phyloP scores from a whole-genome alignment of 2,329 filamentous ascomycete genomes.

The Fusarium sterilihyphosum region DNA sequence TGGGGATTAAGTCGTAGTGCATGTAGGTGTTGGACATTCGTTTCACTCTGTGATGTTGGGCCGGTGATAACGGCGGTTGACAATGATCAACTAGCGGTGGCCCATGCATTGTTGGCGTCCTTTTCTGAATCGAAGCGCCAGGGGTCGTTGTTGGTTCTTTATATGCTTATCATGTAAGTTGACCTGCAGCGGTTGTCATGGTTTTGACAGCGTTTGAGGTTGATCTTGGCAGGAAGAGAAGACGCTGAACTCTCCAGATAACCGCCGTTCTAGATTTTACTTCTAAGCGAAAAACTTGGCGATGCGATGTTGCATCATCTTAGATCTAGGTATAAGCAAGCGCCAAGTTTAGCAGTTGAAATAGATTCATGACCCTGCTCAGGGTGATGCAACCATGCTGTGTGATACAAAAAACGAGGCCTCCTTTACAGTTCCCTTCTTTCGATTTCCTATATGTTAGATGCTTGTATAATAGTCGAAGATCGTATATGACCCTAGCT shows the following conservation, averaged over 20 bases:
- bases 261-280: not conserved
- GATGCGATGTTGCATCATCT: not conserved
- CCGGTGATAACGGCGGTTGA: slow-evolving; percentile 10
- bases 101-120: slow-evolving; percentile 17
- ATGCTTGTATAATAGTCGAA: not conserved
- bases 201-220: slow-evolving; percentile 2
- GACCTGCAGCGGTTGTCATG: slow-evolving; percentile 8
- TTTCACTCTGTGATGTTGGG: slow-evolving; percentile 32
- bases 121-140: slow-evolving; percentile 35
- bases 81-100: slow-evolving; percentile 13
- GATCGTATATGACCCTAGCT: not conserved
- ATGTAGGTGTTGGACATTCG: slow-evolving; percentile 28
- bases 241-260: not conserved
- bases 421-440: not conserved
- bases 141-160: slow-evolving; percentile 20
- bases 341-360: not conserved
- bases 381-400: not conserved
- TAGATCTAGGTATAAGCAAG: not conserved
- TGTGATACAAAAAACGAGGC: not conserved
- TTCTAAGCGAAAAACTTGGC: slow-evolving; percentile 7
- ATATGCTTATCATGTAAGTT: slow-evolving; percentile 10
- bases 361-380: not conserved
- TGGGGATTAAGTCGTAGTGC: slow-evolving; percentile 24
- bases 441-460: not conserved
- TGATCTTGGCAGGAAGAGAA: not conserved